phyloP scores from a whole-genome alignment of 352 stramenopile species.

The Pythium pyrilobum region DNA sequence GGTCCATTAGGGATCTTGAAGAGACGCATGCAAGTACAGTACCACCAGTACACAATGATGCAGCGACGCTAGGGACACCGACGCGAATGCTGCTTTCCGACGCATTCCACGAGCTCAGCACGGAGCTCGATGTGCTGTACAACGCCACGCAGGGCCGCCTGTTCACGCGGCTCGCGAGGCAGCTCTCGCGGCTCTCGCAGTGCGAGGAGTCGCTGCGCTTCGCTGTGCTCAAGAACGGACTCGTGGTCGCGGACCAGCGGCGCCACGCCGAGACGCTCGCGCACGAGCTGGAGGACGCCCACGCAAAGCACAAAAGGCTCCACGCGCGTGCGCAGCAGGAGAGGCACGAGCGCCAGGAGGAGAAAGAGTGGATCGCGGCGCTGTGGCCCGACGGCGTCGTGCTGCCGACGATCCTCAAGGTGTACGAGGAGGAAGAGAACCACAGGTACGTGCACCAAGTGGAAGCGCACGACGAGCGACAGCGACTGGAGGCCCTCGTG shows the following conservation, averaged over 20 bases:
- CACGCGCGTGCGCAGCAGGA: conserved; percentile 27
- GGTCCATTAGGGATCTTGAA: conserved; percentile 25
- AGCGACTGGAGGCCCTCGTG: conserved; percentile 34
- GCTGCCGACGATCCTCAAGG: conserved; percentile 50
- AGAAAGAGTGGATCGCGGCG: conserved; percentile 55
- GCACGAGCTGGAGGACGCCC: conserved; percentile 16
- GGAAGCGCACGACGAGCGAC: conserved; percentile 14
- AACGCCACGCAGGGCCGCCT: conserved; percentile 8
- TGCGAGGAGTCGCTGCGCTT: conserved; percentile 15
- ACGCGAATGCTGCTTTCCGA: conserved; percentile 9
- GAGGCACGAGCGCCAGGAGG: conserved; percentile 38
- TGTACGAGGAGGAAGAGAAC: conserved; percentile 13
- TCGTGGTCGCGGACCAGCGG: neutral
- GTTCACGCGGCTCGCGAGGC: neutral
- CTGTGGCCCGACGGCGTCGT: conserved; percentile 59
- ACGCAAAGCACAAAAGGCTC: conserved; percentile 18
- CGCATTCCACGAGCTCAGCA: conserved; percentile 2
- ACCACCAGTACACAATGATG: too few species aligned
- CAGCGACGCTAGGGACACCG: neutral
- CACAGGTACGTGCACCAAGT: conserved; percentile 23
- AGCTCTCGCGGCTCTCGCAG: conserved; percentile 8
- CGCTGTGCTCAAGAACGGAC: conserved; percentile 2
- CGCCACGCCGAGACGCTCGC: conserved; percentile 5
- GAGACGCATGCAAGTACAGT: conserved; percentile 12
- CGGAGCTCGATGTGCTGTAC: conserved; percentile 13